Evolutionary conservation across 805 yeast genomes (phyloP), one percentile per base, ranked within the genome.

Genomic region (Kregervanrija fluxuum): DNA sequence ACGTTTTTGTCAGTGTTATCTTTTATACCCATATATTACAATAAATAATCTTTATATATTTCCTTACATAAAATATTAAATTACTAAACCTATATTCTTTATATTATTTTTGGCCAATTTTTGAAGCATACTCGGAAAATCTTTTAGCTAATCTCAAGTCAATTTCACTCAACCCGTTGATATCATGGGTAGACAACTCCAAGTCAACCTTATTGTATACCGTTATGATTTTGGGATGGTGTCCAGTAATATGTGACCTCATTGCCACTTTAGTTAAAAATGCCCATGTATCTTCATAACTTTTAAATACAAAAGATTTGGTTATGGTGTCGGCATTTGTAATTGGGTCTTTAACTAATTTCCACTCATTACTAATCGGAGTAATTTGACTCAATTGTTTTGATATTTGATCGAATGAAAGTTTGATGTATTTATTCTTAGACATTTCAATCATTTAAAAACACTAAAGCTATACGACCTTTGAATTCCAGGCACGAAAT

Each of bases 211-310:
- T 63, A 48, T 78, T 85, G 54, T 83, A 85, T 0, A 79, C 72
- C 3, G 83, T 83, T 0, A 67, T 69, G 11, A 85, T 75, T 0
- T 79, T 79, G 0, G 93, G 91, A 57, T 85, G 95, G 54, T 85
- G 91, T 4, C 79, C 82, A 54, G 65, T 59, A 1, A 69, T 53
- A 55, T 82, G 84, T 0, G 85, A 71, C 42, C 78, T 62, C 62
- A 74, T 60, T 1, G 86, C 73, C 1, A 84, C 71, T 38, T 70
- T 69, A 28, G 75, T 79, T 14, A 85, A 61, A 54, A 82, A 82
- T 9, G 75, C 59, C 88, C 90, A 82, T 0, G 91, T 80, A 36
- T 71, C 71, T 47, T 78, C 79, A 55, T 74, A 85, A 39, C 70
- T 67, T 43, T 61, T 67, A 10, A 32, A n/a, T 2, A 32, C 12